Evolutionary conservation across 306 rosid species (phyloP).

Genomic region (Rosa chinensis): DNA sequence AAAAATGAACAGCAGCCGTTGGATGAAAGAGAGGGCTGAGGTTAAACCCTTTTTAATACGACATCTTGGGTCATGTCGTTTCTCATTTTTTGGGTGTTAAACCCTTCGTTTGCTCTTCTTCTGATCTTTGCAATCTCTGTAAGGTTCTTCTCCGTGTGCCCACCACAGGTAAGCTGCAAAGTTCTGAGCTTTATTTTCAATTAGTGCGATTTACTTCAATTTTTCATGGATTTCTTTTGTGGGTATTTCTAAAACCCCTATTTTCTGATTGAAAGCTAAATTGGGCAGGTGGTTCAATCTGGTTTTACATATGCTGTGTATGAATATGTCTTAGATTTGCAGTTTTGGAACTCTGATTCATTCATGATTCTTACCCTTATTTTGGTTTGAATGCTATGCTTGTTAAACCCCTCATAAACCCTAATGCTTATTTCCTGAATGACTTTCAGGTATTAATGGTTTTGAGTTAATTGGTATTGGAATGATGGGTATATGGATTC

Average conservation of each 20-base stretch:
- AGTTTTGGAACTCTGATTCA: neutral
- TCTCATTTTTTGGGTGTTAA: neutral
- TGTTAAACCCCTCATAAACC: neutral
- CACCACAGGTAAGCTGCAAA: slow-evolving; percentile 2
- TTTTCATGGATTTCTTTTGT: neutral
- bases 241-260: neutral
- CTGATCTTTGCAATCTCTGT: neutral
- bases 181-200: neutral
- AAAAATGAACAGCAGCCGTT: neutral
- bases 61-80: neutral
- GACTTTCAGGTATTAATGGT: neutral
- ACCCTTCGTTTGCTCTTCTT: neutral
- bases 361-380: neutral
- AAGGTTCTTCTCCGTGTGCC: neutral
- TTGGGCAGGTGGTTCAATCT: neutral
- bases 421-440: neutral
- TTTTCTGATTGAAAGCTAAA: neutral
- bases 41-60: neutral
- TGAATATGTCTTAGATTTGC: neutral
- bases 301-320: neutral
- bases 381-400: neutral
- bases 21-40: neutral
- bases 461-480: neutral
- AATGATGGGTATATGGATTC: neutral
- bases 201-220: neutral